Evolutionary conservation across 768 basidiomycete species (phyloP).

Genomic region (Candolleomyces efflorescens): DNA sequence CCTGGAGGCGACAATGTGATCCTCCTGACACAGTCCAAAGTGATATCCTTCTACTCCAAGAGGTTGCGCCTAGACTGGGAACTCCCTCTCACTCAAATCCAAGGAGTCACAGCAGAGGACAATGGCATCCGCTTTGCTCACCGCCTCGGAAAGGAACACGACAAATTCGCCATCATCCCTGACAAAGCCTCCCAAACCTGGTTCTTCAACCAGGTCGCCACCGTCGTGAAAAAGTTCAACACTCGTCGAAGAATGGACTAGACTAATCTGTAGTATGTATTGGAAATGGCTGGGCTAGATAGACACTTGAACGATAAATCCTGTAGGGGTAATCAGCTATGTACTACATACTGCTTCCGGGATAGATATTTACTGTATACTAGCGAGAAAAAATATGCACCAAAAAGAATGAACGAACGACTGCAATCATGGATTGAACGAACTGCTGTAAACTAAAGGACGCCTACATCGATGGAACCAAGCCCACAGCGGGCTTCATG

Average conservation of each 20-base stretch:
- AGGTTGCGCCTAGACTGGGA: slow-evolving; percentile 90
- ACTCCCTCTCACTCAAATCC: slow-evolving; percentile 78
- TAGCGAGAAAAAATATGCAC: slow-evolving; percentile 3
- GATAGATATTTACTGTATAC: slow-evolving; percentile 1
- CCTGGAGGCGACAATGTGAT: slow-evolving; percentile 78
- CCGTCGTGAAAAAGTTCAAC: slow-evolving; percentile 76
- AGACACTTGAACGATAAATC: background rate
- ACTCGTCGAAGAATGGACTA: slow-evolving; percentile 66
- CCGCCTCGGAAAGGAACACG: slow-evolving; percentile 69
- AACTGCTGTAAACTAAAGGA: background rate
- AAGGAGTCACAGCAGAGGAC: slow-evolving; percentile 86
- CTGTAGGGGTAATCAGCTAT: background rate
- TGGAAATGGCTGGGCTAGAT: background rate
- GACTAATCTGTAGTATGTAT: background rate
- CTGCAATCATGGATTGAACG: background rate
- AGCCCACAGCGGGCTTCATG: slow-evolving; percentile 18
- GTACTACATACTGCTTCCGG: background rate
- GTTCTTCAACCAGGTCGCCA: slow-evolving; percentile 77
- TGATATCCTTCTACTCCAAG: slow-evolving; percentile 82
- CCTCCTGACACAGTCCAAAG: slow-evolving; percentile 70
- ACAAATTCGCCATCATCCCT: slow-evolving; percentile 73
- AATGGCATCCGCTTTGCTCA: slow-evolving; percentile 86
- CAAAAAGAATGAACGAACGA: background rate
- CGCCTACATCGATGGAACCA: slow-evolving; percentile 11
- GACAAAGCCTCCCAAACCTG: slow-evolving; percentile 72